Evolutionary conservation across 768 basidiomycete genomes (phyloP).

Genomic region (Leccinum variicolor): DNA sequence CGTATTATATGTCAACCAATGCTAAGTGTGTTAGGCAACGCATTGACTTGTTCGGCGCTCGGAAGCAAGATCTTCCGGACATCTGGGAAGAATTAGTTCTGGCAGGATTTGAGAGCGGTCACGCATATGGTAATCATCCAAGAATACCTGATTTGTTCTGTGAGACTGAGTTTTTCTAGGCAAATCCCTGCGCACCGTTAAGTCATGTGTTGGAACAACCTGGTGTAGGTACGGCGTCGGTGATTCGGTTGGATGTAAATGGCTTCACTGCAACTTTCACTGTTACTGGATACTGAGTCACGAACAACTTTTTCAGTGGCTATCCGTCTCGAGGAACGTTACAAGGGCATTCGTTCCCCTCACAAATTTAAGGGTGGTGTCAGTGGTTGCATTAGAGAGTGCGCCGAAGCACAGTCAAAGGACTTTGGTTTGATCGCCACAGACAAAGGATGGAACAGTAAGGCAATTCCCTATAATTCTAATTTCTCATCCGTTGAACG

Average conservation of each 20-base stretch:
- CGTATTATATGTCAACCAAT: not conserved
- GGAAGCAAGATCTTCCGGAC: slow-evolving; percentile 62
- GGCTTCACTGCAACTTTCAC: not conserved
- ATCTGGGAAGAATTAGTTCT: slow-evolving; percentile 63
- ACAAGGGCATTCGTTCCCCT: slow-evolving; percentile 65
- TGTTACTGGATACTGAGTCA: not conserved
- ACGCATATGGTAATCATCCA: slow-evolving; percentile 58
- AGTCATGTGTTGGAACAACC: slow-evolving; percentile 71
- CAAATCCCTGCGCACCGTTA: slow-evolving; percentile 66
- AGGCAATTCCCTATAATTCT: slow-evolving; percentile 4
- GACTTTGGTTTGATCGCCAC: slow-evolving; percentile 78
- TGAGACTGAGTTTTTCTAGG: slow-evolving; percentile 12
- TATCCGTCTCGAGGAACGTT: slow-evolving; percentile 66
- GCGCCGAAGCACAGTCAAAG: slow-evolving; percentile 72
- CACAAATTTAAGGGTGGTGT: slow-evolving; percentile 79
- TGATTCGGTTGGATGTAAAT: slow-evolving; percentile 59
- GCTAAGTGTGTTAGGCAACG: slow-evolving; percentile 41
- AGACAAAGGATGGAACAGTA: slow-evolving; percentile 75
- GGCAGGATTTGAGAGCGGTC: slow-evolving; percentile 74
- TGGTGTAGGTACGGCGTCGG: slow-evolving; percentile 74
- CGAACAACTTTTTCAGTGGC: slow-evolving; percentile 42
- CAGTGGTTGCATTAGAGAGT: slow-evolving; percentile 71
- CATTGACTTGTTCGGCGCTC: slow-evolving; percentile 70
- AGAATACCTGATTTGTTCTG: not conserved
- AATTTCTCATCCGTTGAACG: not conserved